Base-by-base conservation (phyloP, 2,329 filamentous ascomycete genomes). In the Penicillium sp. region DNA sequence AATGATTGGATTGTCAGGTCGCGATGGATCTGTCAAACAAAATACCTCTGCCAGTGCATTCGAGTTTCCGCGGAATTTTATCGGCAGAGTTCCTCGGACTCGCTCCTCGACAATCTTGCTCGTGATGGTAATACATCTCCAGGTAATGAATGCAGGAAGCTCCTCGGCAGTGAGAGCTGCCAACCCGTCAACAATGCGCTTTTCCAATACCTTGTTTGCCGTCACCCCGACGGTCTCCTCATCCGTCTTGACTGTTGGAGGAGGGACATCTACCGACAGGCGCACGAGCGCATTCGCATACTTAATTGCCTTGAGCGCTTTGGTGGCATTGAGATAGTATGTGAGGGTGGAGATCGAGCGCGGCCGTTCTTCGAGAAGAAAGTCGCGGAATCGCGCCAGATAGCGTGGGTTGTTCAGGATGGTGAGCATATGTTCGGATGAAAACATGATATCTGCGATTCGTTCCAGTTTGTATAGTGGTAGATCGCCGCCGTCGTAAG, bases 1-100 rank as follows among this genome's bases (percentile, higher is more conserved):
- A 2, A 91, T 83, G 56, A 91, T 89, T 0, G 88, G 89, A 65
- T 91, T 90, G 57, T 90, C 89, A 2, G 81, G 77, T 53, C 87
- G 77, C 1, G 86, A 88, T 8, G 89, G 87, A 67, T 92, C 89
- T 0, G 87, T 89, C 51, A 91, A 70, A 66, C 88, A 91, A 62
- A 91, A 91, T 0, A 90, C 87, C 67, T 91, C 88, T 0, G 87
- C 88, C 55, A 91, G 70, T 0, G 87, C 88, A 68, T 91, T 87
- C 0, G 86, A 88, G n/a, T 87, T 81, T 41, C 88, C 84, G 40
- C 82, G 79, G 23, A 90, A 74, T 61, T 87, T 79, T 1, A 81
- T 74, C 2, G 87, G 83, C 23, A 90, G 69, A 1, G 83, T 88
- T 4, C 87, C 86, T 0, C 84, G 86, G 19, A 91, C 84, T 18